phyloP scores from a whole-genome alignment of 2,329 filamentous ascomycete genomes.

The Amphichorda felina region DNA sequence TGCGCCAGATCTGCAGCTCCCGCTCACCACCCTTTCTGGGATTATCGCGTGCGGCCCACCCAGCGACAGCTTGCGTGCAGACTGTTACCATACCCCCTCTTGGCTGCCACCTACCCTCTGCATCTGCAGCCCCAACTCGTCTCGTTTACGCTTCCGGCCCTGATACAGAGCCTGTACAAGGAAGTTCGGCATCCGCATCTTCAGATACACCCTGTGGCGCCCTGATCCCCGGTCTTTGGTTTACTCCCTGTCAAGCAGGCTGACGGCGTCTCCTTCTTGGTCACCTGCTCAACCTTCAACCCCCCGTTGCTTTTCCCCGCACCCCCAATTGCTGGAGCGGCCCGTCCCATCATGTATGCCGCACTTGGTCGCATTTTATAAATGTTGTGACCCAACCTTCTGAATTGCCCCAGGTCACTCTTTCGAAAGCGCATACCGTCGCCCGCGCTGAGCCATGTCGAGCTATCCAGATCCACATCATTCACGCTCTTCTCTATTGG shows the following conservation, averaged over 20 bases:
- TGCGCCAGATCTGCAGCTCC: conserved; percentile 7
- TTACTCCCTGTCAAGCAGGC: not conserved
- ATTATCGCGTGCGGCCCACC: conserved; percentile 8
- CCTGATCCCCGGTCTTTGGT: not conserved
- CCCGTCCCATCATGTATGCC: conserved; percentile 21
- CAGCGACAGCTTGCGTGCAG: conserved; percentile 5
- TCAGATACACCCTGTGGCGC: not conserved
- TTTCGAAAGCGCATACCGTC: not conserved
- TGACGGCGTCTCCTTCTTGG: conserved; percentile 1
- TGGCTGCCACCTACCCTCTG: not conserved
- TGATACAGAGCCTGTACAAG: not conserved
- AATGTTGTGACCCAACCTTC: conserved; percentile 23
- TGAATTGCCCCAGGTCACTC: conserved; percentile 9
- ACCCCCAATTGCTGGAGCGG: conserved; percentile 11
- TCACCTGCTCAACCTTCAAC: conserved; percentile 9
- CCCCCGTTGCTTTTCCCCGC: conserved; percentile 2
- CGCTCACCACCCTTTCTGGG: conserved; percentile 4
- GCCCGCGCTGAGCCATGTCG: conserved; percentile 9
- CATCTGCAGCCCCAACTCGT: not conserved
- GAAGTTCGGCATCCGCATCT: not conserved
- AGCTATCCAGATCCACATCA: conserved; percentile 12
- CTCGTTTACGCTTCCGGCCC: not conserved
- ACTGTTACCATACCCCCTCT: conserved; percentile 2
- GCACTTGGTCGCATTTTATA: conserved; percentile 20
- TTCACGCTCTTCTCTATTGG: conserved; percentile 6